phyloP scores from a whole-genome alignment of 176 grass and related monocot species.

The Hordeum marinum region DNA sequence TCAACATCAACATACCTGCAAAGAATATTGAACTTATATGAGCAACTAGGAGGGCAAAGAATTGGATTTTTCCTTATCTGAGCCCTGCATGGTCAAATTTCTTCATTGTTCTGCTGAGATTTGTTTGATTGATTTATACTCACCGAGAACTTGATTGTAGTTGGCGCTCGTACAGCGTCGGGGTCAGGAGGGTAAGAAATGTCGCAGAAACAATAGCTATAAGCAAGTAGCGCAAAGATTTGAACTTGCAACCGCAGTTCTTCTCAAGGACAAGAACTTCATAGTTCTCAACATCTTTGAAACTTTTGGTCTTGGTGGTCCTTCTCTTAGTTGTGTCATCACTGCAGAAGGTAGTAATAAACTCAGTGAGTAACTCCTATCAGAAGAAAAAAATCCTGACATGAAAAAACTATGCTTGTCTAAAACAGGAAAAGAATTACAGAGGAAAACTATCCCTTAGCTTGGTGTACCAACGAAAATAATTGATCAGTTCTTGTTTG shows the following conservation, averaged over 20 bases:
- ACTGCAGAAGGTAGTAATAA: conserved; percentile 36
- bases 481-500: conserved; percentile 2
- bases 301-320: conserved; percentile 52
- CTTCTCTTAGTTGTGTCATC: conserved; percentile 68
- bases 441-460: not conserved
- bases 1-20: conserved; percentile 76
- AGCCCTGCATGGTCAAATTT: no score
- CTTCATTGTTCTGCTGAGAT: no score
- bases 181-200: conserved; percentile 70
- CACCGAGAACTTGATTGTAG: conserved; percentile 52
- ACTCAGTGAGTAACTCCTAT: not conserved
- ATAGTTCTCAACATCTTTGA: conserved; percentile 64
- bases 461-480: conserved; percentile 2
- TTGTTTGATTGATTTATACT: not conserved
- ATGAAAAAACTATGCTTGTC: conserved; percentile 1
- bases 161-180: conserved; percentile 54
- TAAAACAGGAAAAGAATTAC: not conserved
- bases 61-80: no score
- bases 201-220: conserved; percentile 63
- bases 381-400: conserved; percentile 1
- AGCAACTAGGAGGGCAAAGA: no score
- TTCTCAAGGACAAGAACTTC: conserved; percentile 66
- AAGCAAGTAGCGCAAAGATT: conserved; percentile 55
- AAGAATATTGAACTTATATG: conserved; percentile 1
- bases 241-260: conserved; percentile 76